These are phyloP conservation scores for Aspergillus sclerotioniger DNA, from an alignment of 495 filamentous ascomycete species.

Conservation along the genomic window DNA sequence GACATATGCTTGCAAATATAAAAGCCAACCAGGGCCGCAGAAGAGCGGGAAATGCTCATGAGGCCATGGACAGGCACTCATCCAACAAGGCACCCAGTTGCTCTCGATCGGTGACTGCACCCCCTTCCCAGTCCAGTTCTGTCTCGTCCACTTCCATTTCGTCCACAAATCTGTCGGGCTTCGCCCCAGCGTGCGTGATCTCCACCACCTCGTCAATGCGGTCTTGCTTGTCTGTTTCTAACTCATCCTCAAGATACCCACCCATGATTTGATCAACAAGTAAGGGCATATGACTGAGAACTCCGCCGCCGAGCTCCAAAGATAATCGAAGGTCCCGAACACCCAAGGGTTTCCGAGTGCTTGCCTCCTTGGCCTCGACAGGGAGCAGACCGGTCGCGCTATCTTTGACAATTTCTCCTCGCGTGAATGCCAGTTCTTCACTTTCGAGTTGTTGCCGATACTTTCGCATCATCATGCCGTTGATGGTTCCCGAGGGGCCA, in stretches of 20 bases:
- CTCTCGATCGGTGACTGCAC: slow-evolving; percentile 55
- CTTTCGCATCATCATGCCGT: slow-evolving; percentile 74
- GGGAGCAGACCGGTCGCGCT: slow-evolving; percentile 66
- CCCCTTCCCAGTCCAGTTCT: slow-evolving; percentile 75
- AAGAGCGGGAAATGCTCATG: slow-evolving; percentile 29
- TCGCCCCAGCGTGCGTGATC: slow-evolving; percentile 37
- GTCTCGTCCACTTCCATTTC: slow-evolving; percentile 65
- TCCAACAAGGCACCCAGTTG: slow-evolving; percentile 71
- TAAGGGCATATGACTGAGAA: slow-evolving; percentile 73
- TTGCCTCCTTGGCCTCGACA: slow-evolving; percentile 67
- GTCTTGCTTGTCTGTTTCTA: slow-evolving; percentile 57
- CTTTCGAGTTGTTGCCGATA: slow-evolving; percentile 69
- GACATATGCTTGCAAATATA: slow-evolving; percentile 11
- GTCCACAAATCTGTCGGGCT: slow-evolving; percentile 35
- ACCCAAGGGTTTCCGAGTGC: slow-evolving; percentile 62
- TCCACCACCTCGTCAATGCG: slow-evolving; percentile 34
- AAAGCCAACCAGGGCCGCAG: slow-evolving; percentile 5
- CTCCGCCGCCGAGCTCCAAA: slow-evolving; percentile 68
- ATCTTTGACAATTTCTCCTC: slow-evolving; percentile 68
- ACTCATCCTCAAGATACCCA: slow-evolving; percentile 71
- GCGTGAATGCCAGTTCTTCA: slow-evolving; percentile 66
- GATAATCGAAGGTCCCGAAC: slow-evolving; percentile 78
- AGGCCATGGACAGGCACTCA: slow-evolving; percentile 50
- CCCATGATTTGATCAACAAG: slow-evolving; percentile 69
- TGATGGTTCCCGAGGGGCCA: slow-evolving; percentile 65